Evolutionary conservation across 2,329 filamentous ascomycete species (phyloP), one percentile per base, ranked within the genome.

Genomic region (Kalmusia sp.): DNA sequence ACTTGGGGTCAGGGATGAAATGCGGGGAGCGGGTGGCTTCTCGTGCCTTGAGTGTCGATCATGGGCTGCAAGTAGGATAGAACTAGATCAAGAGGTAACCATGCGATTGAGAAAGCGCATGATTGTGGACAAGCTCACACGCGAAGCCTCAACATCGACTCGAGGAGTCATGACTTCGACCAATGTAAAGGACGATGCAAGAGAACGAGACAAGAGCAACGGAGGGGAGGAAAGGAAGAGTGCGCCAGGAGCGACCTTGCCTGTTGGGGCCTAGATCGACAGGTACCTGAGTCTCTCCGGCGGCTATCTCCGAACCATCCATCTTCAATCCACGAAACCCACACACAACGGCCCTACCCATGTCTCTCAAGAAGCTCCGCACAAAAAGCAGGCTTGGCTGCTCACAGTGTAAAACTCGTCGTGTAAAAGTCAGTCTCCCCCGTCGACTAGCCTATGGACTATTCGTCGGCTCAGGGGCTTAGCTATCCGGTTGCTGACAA

Each of bases 1-100:
- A 54, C 59, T 24, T 39, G 43, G 35, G 15, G 27, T 41, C 49
- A 38, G 37, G 54, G 49, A 55, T 55, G 43, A 24, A 54, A 49
- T 62, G 59, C 57, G 62, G 62, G 58, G 59, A 49, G 43, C 57
- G 54, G 53, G 51, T 57, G 58, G 55, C 55, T 58, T 48, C 40
- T 46, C 19, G 43, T 59, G 43, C 19, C 11, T 35, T 22, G 5
- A 12, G 30, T 46, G 57, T 52, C 57, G 54, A 51, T 45, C 48
- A 55, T 31, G 19, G 31, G 45, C 41, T 43, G 40, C n/a, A n/a
- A 40, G 28, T 8, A 14, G 27, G 24, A 51, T 60, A 57, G 44
- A 37, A 38, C 49, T 22, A 47, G 37, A 49, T 8, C 15, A 51
- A 51, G 52, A 62, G 54, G 53, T 44, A 11, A 15, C 17, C 25